Evolutionary conservation across 2,329 filamentous ascomycete genomes (phyloP).

Genomic region (Hypomyces rosellus): DNA sequence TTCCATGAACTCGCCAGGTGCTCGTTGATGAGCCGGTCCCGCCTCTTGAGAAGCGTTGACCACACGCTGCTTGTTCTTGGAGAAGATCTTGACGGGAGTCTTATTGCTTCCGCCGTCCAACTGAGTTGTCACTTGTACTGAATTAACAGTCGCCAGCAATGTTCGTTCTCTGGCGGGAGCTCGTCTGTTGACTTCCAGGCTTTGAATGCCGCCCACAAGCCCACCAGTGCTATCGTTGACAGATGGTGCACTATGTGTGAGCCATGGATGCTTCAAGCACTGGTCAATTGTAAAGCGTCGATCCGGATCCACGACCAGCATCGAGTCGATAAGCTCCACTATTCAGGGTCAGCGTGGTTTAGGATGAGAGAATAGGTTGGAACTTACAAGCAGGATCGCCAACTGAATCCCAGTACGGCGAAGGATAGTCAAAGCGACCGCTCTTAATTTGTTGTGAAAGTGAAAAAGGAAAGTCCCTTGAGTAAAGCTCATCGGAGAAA

Average conservation of each 20-base stretch:
- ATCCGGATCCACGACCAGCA: conserved; percentile 84
- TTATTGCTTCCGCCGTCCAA: conserved; percentile 52
- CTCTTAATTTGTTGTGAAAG: conserved; percentile 84
- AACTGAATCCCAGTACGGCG: conserved; percentile 73
- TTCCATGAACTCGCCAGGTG: conserved; percentile 70
- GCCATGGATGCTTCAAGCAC: conserved; percentile 88
- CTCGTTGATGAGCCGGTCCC: conserved; percentile 60
- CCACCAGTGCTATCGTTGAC: conserved; percentile 86
- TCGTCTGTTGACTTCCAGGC: conserved; percentile 76
- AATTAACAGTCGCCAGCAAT: conserved; percentile 73
- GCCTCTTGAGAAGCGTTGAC: conserved; percentile 48
- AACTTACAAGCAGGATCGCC: conserved; percentile 60
- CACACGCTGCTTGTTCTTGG: conserved; percentile 54
- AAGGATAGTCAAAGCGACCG: conserved; percentile 88
- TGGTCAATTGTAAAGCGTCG: conserved; percentile 83
- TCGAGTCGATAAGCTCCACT: conserved; percentile 85
- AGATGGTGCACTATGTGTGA: conserved; percentile 54
- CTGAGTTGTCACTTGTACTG: conserved; percentile 49
- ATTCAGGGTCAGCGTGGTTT: conserved; percentile 1
- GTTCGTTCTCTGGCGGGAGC: conserved; percentile 79
- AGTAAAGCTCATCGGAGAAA: conserved; percentile 89
- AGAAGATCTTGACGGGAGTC: conserved; percentile 63
- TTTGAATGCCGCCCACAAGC: conserved; percentile 76
- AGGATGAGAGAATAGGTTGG: not conserved
- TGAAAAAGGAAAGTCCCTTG: conserved; percentile 73